These are phyloP conservation scores for Sporisorium reilianum DNA, from an alignment of 1,284 basidiomycete species.

Conservation along the genomic window DNA sequence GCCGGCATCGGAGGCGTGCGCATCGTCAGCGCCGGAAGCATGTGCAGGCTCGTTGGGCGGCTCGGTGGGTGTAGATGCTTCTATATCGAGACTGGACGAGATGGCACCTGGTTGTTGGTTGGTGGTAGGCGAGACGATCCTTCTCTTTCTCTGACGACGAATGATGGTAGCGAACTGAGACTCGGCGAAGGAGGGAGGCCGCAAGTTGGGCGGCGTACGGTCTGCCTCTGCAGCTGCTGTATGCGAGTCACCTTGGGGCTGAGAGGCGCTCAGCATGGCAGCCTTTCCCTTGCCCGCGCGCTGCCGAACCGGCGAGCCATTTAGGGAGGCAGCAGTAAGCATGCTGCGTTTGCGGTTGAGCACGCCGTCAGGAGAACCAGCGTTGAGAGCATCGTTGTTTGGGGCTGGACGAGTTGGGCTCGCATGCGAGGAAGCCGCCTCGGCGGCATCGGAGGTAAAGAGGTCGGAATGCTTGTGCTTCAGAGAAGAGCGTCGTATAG, in stretches of 20 bases:
- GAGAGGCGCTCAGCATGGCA: background rate
- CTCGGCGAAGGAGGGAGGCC: slow-evolving; percentile 55
- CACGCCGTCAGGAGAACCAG: background rate
- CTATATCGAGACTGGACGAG: slow-evolving; percentile 31
- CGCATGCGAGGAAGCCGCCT: background rate
- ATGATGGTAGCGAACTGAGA: slow-evolving; percentile 62
- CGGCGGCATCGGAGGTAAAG: background rate
- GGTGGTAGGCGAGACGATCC: slow-evolving; percentile 48
- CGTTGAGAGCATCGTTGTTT: background rate
- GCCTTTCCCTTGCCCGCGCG: slow-evolving; percentile 25
- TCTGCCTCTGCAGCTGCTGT: too few relatives aligned
- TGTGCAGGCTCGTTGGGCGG: background rate
- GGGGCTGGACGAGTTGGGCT: background rate
- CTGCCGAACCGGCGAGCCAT: slow-evolving; percentile 32
- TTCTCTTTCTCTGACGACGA: slow-evolving; percentile 51
- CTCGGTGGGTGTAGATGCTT: slow-evolving; percentile 15
- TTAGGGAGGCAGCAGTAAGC: background rate
- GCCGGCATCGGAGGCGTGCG: slow-evolving; percentile 14
- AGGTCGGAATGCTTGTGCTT: background rate
- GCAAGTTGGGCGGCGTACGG: slow-evolving; percentile 7
- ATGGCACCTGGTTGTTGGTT: slow-evolving; percentile 20
- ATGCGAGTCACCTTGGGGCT: background rate
- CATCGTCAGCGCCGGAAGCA: slow-evolving; percentile 7
- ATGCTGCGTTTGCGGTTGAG: background rate
- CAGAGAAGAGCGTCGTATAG: background rate